Percentiles rank a stretch among this genome's conserved stretches.
Conservation (phyloP, 495 filamentous ascomycete genomes). For the Tuber umbilicatum region DNA sequence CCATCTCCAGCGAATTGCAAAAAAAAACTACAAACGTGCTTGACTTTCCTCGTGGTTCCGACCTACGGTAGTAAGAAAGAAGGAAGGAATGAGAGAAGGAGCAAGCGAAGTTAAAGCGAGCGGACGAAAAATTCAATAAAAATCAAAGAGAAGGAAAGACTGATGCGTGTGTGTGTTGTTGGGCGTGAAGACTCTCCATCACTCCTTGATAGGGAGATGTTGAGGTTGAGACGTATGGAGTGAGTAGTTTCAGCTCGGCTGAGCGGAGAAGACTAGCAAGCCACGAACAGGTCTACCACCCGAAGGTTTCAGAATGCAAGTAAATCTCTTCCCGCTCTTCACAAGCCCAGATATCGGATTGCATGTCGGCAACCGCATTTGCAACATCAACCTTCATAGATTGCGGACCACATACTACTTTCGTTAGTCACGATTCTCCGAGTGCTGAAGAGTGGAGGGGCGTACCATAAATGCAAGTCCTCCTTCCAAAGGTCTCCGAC, state of each 20-base stretch:
- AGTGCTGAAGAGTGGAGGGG: background rate
- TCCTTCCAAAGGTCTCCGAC: conserved; percentile 68
- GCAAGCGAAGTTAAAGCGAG: background rate
- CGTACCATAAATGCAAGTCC: conserved; percentile 75
- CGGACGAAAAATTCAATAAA: conserved; percentile 4
- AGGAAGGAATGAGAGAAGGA: background rate
- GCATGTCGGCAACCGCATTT: conserved; percentile 71
- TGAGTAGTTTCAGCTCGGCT: background rate
- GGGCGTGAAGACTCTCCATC: background rate
- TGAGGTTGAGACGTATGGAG: background rate
- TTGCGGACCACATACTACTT: conserved; percentile 68
- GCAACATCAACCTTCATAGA: conserved; percentile 81
- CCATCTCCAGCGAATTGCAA: background rate
- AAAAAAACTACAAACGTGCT: background rate
- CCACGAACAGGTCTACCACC: conserved; percentile 29
- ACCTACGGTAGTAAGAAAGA: background rate
- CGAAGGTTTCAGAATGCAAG: conserved; percentile 73
- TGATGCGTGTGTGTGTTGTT: background rate
- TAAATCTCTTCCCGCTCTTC: conserved; percentile 80
- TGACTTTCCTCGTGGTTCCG: background rate
- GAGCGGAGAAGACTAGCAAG: background rate
- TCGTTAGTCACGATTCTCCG: conserved; percentile 6
- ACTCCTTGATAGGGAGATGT: background rate
- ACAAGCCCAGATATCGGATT: conserved; percentile 72
- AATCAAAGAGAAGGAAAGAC: conserved; percentile 6